Conservation (phyloP, 495 filamentous ascomycete genomes). For the Aspergillus funiculosus region DNA sequence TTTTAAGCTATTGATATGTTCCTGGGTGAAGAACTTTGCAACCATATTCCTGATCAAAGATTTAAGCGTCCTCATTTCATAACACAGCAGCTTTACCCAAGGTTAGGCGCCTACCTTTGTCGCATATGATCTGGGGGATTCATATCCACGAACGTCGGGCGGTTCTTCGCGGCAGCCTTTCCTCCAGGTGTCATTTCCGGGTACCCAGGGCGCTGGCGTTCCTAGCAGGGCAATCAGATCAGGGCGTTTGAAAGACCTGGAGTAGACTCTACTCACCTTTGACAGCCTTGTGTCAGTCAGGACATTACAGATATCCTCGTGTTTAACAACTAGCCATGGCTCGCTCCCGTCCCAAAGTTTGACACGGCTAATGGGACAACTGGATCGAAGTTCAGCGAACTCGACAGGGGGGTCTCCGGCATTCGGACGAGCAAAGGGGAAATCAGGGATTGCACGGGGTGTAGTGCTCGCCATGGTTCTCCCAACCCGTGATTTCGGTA, state of each 20-base stretch:
- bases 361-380: not conserved
- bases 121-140: constrained; percentile 7
- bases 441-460: not conserved
- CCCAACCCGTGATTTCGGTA: not conserved
- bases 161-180: not conserved
- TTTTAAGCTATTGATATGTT: not conserved
- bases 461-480: not conserved
- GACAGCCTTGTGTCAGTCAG: not conserved
- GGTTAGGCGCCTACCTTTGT: not conserved
- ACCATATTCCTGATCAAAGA: constrained; percentile 3
- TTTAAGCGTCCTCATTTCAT: too few relatives aligned
- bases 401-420: not conserved
- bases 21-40: constrained; percentile 1
- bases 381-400: not conserved
- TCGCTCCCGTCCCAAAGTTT: constrained; percentile 3
- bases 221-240: not conserved
- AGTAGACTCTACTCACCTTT: constrained; percentile 3
- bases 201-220: constrained; percentile 3
- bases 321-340: constrained; percentile 1
- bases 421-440: constrained; percentile 3
- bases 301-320: constrained; percentile 3
- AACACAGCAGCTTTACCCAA: not conserved
- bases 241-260: too few relatives aligned
- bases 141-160: constrained; percentile 8
- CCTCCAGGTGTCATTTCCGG: constrained; percentile 2